phyloP scores from a whole-genome alignment of 495 filamentous ascomycete genomes.

The Penicillium roqueforti region DNA sequence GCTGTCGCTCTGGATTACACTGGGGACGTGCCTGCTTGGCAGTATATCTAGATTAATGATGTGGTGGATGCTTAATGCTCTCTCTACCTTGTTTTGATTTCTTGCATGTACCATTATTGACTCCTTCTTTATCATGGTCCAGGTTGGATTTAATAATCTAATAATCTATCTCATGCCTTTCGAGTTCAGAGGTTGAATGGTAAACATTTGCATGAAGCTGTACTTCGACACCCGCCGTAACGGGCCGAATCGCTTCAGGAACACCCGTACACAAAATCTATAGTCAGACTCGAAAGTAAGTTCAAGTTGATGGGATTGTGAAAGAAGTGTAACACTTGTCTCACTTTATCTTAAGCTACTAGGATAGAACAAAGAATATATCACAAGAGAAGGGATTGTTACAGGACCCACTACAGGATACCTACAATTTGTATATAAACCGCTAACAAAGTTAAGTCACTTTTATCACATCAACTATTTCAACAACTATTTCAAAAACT shows the following conservation, averaged over 20 bases:
- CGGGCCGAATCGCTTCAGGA: not conserved
- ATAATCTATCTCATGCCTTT: not conserved
- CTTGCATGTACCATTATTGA: not conserved
- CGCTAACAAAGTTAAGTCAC: no score
- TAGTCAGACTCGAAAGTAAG: not conserved
- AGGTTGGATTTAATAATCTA: not conserved
- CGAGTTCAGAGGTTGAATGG: not conserved
- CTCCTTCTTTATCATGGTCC: not conserved
- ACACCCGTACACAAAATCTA: not conserved
- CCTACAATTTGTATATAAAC: no score
- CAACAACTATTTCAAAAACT: no score
- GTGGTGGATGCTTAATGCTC: not conserved
- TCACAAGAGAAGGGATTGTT: not conserved
- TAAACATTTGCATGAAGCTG: no score
- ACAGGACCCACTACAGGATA: no score
- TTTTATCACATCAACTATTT: no score
- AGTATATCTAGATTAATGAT: conserved; percentile 32
- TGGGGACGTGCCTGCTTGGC: conserved; percentile 35
- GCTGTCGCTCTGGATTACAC: conserved; percentile 29
- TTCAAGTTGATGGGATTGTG: not conserved
- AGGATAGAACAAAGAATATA: not conserved
- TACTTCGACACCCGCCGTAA: not conserved
- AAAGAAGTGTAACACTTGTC: not conserved
- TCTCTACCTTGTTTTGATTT: not conserved
- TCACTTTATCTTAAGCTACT: not conserved